Evolutionary conservation across 164 flowering plant genomes (phyloP).

Genomic region (Protea cynaroides): DNA sequence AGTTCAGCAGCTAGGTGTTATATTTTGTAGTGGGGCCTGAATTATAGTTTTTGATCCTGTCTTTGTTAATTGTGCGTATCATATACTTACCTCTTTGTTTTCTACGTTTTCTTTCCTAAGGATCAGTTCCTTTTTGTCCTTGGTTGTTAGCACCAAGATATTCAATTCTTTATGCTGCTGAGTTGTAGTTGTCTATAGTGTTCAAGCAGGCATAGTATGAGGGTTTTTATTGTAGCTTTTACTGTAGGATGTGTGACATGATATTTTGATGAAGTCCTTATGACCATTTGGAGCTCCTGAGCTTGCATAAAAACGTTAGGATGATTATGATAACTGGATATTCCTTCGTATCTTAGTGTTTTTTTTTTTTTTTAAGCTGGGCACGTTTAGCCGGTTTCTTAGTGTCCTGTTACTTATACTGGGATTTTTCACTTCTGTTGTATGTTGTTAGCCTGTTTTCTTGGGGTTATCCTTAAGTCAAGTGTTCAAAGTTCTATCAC

Average conservation of each 20-base stretch:
- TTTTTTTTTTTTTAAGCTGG: too few relatives aligned
- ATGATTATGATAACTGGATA: background rate
- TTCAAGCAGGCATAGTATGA: background rate
- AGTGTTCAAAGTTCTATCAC: background rate
- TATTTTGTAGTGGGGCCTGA: background rate
- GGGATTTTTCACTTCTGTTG: too few relatives aligned
- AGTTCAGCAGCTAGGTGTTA: background rate
- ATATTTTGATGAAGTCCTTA: background rate
- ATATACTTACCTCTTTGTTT: background rate
- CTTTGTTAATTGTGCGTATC: background rate
- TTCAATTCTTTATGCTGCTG: background rate
- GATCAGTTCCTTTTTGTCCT: constrained; percentile 2
- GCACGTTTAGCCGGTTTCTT: too few relatives aligned
- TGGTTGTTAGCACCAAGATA: background rate
- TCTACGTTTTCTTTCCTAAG: background rate
- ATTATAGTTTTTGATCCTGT: background rate
- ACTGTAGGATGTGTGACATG: background rate
- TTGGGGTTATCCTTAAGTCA: too few relatives aligned
- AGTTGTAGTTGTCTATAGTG: background rate
- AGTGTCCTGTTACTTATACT: background rate
- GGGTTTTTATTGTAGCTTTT: background rate
- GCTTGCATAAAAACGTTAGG: background rate
- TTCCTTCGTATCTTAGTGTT: background rate
- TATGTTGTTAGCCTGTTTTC: background rate
- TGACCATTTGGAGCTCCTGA: background rate